Conservation (phyloP, 2,329 filamentous ascomycete genomes). For the Plectosphaerella cucumerina region DNA sequence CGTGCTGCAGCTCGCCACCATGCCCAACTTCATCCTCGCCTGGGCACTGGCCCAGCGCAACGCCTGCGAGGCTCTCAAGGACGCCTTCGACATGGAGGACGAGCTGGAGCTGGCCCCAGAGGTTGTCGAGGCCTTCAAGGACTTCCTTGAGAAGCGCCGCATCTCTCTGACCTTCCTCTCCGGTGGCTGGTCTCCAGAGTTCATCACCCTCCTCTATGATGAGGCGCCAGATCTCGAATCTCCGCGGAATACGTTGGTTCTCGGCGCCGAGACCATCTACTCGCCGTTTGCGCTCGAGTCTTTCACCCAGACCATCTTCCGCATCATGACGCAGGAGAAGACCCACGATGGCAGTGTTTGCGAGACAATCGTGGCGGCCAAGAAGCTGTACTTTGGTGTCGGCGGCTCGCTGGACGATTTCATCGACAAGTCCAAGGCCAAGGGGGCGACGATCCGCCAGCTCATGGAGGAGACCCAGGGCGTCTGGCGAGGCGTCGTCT, state of each 20-base stretch:
- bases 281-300: conserved; percentile 65
- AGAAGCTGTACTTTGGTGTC: conserved; percentile 80
- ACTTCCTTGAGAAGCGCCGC: conserved; percentile 41
- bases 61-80: conserved; percentile 31
- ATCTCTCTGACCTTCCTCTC: conserved; percentile 66
- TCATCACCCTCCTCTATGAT: conserved; percentile 55
- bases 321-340: conserved; percentile 46
- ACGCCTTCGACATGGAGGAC: conserved; percentile 45
- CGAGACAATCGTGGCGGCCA: conserved; percentile 64
- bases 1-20: conserved; percentile 72
- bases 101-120: conserved; percentile 62
- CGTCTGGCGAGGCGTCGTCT: conserved; percentile 57
- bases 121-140: conserved; percentile 55
- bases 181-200: conserved; percentile 66
- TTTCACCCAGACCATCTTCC: conserved; percentile 64
- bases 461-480: conserved; percentile 57
- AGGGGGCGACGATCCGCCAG: conserved; percentile 43
- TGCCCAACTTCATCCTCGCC: conserved; percentile 72
- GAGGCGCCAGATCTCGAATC: conserved; percentile 9
- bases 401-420: conserved; percentile 79
- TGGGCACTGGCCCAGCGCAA: conserved; percentile 52
- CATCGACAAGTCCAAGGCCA: conserved; percentile 43
- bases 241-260: conserved; percentile 41
- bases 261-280: conserved; percentile 82
- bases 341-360: conserved; percentile 8